phyloP scores from a whole-genome alignment of 805 yeast species.

The Candida silvicultrix region DNA sequence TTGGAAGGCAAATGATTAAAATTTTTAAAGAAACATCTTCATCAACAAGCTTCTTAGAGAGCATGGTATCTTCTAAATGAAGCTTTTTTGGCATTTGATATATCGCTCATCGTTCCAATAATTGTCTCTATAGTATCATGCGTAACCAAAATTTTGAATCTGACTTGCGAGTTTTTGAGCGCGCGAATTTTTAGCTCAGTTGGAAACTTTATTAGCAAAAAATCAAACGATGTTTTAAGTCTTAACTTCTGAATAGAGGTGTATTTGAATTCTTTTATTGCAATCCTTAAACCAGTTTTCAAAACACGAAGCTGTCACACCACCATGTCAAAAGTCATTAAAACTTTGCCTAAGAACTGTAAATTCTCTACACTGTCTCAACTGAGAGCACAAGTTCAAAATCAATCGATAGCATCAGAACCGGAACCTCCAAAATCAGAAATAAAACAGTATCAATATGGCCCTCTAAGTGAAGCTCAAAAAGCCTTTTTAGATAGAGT shows the following conservation, averaged over 20 bases:
- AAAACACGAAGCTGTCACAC: too few species aligned
- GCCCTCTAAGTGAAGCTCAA: slow-evolving; percentile 42
- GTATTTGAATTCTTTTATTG: background rate
- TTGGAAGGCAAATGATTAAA: slow-evolving; percentile 41
- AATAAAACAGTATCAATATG: slow-evolving; percentile 1
- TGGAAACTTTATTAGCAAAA: too few species aligned
- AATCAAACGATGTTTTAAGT: too few species aligned
- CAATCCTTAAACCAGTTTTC: too few species aligned
- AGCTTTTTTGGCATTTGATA: background rate
- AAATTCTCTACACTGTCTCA: slow-evolving; percentile 18
- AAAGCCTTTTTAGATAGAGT: slow-evolving; percentile 65
- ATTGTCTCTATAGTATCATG: too few species aligned
- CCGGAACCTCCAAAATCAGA: background rate
- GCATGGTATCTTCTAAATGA: background rate
- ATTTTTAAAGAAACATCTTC: slow-evolving; percentile 28
- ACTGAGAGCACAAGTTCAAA: slow-evolving; percentile 12
- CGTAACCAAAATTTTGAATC: too few species aligned
- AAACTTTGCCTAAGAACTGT: slow-evolving; percentile 2
- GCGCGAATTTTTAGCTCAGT: too few species aligned
- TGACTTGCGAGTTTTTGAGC: too few species aligned
- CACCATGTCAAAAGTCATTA: background rate
- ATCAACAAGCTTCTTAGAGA: slow-evolving; percentile 12
- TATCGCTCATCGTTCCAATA: too few species aligned
- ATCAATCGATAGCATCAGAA: slow-evolving; percentile 1
- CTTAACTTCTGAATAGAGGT: too few species aligned